phyloP scores from a whole-genome alignment of 2,329 filamentous ascomycete genomes.

The Xylariaceae sp. region DNA sequence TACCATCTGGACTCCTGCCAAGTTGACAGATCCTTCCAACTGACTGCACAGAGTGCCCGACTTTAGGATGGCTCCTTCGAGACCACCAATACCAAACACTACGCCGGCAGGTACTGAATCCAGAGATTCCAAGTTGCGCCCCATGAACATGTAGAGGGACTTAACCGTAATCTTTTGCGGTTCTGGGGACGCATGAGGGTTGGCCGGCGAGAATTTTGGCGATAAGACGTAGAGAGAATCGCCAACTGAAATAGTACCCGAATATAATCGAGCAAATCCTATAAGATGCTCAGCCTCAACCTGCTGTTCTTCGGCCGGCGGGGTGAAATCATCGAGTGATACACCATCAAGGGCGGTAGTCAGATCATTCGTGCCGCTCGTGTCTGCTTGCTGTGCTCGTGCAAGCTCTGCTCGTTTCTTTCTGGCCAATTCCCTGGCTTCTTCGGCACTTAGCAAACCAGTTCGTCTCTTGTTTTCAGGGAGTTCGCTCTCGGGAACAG shows the following conservation, averaged over 20 bases:
- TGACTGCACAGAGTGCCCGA: constrained; percentile 90
- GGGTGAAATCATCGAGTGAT: constrained; percentile 50
- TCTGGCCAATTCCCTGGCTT: constrained; percentile 80
- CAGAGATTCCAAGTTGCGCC: constrained; percentile 76
- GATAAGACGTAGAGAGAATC: constrained; percentile 87
- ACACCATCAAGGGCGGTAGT: constrained; percentile 56
- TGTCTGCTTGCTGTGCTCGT: constrained; percentile 61
- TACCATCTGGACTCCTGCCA: constrained; percentile 75
- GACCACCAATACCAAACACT: constrained; percentile 88
- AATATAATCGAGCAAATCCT: constrained; percentile 91
- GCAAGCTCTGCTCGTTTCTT: constrained; percentile 88
- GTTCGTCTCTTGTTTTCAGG: constrained; percentile 73
- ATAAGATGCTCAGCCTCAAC: constrained; percentile 81
- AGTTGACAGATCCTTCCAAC: constrained; percentile 78
- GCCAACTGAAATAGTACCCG: constrained; percentile 80
- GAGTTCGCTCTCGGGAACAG: constrained; percentile 85
- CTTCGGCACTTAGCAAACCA: constrained; percentile 75
- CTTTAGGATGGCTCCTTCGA: constrained; percentile 92
- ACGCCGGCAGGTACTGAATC: constrained; percentile 85
- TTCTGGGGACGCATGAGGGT: constrained; percentile 64
- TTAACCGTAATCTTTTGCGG: constrained; percentile 81
- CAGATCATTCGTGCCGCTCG: constrained; percentile 50
- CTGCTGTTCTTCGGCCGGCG: constrained; percentile 49
- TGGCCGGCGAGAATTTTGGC: constrained; percentile 84
- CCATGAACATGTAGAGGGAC: constrained; percentile 93